phyloP scores from a whole-genome alignment of 225 moss, liverwort and hornwort species.

The Polytrichum formosum region DNA sequence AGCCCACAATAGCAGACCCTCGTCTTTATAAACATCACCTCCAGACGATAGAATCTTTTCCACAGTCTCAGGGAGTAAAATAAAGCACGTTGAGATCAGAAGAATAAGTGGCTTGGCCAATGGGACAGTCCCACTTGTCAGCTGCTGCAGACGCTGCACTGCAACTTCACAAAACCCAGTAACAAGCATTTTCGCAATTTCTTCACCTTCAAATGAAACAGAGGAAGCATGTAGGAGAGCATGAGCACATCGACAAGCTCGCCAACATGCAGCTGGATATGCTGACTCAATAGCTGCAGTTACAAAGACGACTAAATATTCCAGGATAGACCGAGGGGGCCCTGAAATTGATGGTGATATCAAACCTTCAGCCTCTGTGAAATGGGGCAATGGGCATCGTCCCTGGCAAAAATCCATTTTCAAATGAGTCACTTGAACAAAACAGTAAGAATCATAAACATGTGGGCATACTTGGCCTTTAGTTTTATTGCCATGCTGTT shows the following conservation, averaged over 20 bases:
- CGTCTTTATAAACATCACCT: conserved; percentile 46
- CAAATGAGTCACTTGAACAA: too few species aligned
- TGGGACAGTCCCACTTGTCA: conserved; percentile 73
- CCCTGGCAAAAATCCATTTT: conserved; percentile 44
- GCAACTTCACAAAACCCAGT: conserved; percentile 66
- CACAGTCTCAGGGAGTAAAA: conserved; percentile 68
- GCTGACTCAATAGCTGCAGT: conserved; percentile 77
- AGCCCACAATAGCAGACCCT: conserved; percentile 74
- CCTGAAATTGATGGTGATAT: conserved; percentile 41
- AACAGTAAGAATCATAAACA: too few species aligned
- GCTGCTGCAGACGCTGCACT: conserved; percentile 55
- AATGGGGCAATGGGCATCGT: conserved; percentile 67
- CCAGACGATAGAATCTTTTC: conserved; percentile 67
- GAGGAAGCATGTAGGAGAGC: conserved; percentile 78
- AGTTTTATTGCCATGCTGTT: too few species aligned
- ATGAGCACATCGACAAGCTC: conserved; percentile 89
- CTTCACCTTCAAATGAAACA: conserved; percentile 82
- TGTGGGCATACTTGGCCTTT: too few species aligned
- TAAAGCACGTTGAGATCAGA: conserved; percentile 77
- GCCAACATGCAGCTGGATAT: conserved; percentile 88
- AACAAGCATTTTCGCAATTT: conserved; percentile 60
- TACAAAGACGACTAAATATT: conserved; percentile 75
- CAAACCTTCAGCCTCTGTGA: conserved; percentile 49
- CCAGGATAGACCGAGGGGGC: conserved; percentile 60
- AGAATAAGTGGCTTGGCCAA: conserved; percentile 90